Conservation (phyloP, 345 rosid species). For the Lepidium africanum region DNA sequence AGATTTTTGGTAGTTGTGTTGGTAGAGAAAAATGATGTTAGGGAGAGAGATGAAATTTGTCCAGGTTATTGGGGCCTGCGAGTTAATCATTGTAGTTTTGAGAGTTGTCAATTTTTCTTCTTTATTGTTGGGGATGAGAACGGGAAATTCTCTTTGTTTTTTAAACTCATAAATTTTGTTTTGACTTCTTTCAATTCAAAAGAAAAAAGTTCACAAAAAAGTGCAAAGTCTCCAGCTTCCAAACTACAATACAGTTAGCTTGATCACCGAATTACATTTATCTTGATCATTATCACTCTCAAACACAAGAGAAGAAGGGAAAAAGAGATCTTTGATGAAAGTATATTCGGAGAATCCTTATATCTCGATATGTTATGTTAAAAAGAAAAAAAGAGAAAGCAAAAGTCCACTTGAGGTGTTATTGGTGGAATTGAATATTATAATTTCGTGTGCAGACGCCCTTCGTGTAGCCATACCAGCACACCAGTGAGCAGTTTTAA, state of each 20-base stretch:
- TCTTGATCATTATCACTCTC: background rate
- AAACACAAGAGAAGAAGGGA: background rate
- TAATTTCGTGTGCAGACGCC: background rate
- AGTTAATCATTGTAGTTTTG: slow-evolving; percentile 14
- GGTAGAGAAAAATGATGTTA: slow-evolving; percentile 15
- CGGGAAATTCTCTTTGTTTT: background rate
- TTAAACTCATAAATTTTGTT: background rate
- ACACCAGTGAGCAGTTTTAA: slow-evolving; percentile 9
- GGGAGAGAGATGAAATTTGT: slow-evolving; percentile 12
- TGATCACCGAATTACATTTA: background rate
- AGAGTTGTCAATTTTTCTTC: background rate
- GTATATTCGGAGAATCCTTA: slow-evolving; percentile 3
- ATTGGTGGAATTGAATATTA: slow-evolving; percentile 21
- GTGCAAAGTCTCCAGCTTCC: background rate
- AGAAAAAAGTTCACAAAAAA: background rate
- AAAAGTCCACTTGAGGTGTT: slow-evolving; percentile 8
- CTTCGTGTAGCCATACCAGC: slow-evolving; percentile 11
- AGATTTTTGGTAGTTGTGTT: slow-evolving; percentile 27
- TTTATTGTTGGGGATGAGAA: background rate
- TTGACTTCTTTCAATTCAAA: background rate
- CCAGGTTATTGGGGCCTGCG: slow-evolving; percentile 22
- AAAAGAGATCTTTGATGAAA: slow-evolving; percentile 1
- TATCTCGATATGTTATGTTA: background rate
- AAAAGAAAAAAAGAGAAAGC: background rate
- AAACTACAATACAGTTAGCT: background rate